Base-by-base conservation (phyloP, 2,329 filamentous ascomycete genomes). In the Endoconidiophora polonica region DNA sequence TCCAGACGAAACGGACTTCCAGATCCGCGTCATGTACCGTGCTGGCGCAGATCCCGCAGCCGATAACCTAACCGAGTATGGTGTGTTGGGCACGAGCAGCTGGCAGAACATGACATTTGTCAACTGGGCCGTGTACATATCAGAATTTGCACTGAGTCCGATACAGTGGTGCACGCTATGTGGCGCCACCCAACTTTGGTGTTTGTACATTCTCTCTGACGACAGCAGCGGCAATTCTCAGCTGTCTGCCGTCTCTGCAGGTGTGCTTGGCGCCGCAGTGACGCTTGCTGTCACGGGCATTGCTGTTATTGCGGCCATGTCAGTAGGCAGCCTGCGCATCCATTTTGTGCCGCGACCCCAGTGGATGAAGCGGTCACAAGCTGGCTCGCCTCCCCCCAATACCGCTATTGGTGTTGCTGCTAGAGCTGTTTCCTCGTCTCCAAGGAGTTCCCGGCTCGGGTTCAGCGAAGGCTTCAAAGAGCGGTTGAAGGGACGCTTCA, bases 1-100 rank as follows among this genome's bases (percentile, higher is more conserved):
- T 48, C 66, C 67, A 0, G 44, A 55, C 2, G 50, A 56, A 0
- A 57, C 64, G 7, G 64, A 71, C 18, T 62, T 78, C 14, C 66
- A 62, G 51, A 68, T 79, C 3, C 70, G 75, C n/a, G 76, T 79
- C 58, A 59, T 72, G 3, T 79, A 76, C 62, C 69, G 71, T 29
- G 68, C 71, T 40, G 67, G 68, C 49, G 67, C 69, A 5, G 62
- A 66, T 16, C 52, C 57, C 3, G 59, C 62, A 0, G 54, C 58
- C 0, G 63, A 29, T 29, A 29, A 29, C 26, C 26, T 72, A n/a
- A 54, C 53, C 2, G 58, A 60, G 33, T 66, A 67, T 42, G 56
- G 65, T 3, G 60, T 73, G 3, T 73, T 72, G 47, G 61, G 62
- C 5, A 60, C 61, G 38, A 60, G 61, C 3, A 54, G 57, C 3